Conservation (phyloP, 306 rosid genomes). For the Parietaria judaica region DNA sequence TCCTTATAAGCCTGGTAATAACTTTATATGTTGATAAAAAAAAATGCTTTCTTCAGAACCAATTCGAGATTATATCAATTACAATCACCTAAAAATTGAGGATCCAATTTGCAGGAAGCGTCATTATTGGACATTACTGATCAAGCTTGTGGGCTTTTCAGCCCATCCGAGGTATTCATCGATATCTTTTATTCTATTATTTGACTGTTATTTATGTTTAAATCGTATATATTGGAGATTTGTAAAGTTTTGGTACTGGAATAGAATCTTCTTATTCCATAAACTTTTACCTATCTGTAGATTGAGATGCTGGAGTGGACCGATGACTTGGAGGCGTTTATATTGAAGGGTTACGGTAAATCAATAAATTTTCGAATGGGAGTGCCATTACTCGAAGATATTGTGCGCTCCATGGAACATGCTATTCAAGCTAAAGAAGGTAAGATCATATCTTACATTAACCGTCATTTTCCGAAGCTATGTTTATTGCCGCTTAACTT, state of each 20-base stretch:
- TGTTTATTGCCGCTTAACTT: no score
- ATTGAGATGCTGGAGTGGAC: conserved; percentile 78
- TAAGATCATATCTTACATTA: conserved; percentile 3
- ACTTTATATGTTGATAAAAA: neutral
- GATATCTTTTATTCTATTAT: conserved; percentile 6
- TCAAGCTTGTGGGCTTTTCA: conserved; percentile 78
- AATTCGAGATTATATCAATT: neutral
- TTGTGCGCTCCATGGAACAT: conserved; percentile 65
- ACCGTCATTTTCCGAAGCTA: no score
- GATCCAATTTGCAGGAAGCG: conserved; percentile 58
- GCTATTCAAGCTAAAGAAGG: conserved; percentile 73
- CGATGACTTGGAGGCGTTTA: conserved; percentile 68
- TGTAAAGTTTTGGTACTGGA: neutral
- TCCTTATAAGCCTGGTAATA: neutral
- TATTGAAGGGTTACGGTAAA: conserved; percentile 86
- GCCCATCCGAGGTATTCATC: conserved; percentile 55
- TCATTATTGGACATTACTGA: conserved; percentile 70
- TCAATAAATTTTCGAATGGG: conserved; percentile 83
- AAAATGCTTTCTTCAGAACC: neutral
- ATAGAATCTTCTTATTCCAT: conserved; percentile 12
- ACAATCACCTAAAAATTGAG: conserved; percentile 28
- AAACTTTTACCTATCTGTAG: conserved; percentile 26
- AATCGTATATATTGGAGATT: neutral
- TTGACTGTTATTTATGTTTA: neutral
- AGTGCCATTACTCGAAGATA: conserved; percentile 67